These are phyloP conservation scores for Jatropha curcas DNA, from an alignment of 345 rosid genomes.

Conservation along the genomic window DNA sequence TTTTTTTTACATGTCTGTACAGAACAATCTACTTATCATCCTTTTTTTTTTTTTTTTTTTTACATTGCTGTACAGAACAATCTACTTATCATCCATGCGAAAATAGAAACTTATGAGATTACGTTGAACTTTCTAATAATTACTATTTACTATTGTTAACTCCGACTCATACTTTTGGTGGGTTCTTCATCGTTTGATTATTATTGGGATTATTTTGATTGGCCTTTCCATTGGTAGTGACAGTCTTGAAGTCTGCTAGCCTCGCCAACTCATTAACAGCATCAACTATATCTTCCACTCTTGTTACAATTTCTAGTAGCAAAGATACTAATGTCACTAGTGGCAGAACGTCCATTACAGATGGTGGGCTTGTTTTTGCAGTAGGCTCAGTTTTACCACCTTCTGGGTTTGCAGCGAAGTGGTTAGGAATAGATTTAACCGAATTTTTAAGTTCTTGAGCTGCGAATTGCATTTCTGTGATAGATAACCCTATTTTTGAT, in stretches of 20 bases:
- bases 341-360: constrained; percentile 58
- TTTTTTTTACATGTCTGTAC: background rate
- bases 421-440: constrained; percentile 45
- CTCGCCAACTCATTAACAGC: constrained; percentile 51
- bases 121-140: no score
- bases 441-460: constrained; percentile 54
- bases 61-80: no score
- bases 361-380: constrained; percentile 12
- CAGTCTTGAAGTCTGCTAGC: constrained; percentile 58
- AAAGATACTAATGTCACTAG: constrained; percentile 55
- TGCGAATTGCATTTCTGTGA: constrained; percentile 58
- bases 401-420: background rate
- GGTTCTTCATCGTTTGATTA: constrained; percentile 22
- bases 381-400: constrained; percentile 22
- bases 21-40: background rate
- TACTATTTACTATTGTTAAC: no score
- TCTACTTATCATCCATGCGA: no score
- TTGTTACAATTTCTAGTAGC: constrained; percentile 54
- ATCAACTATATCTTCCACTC: constrained; percentile 47
- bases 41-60: no score
- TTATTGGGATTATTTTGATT: constrained; percentile 14
- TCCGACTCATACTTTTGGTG: no score
- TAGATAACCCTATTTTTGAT: constrained; percentile 39
- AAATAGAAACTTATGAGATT: no score
- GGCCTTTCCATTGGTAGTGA: constrained; percentile 24